Evolutionary conservation across 2,329 filamentous ascomycete genomes (phyloP).

Genomic region (Setomelanomma holmii): DNA sequence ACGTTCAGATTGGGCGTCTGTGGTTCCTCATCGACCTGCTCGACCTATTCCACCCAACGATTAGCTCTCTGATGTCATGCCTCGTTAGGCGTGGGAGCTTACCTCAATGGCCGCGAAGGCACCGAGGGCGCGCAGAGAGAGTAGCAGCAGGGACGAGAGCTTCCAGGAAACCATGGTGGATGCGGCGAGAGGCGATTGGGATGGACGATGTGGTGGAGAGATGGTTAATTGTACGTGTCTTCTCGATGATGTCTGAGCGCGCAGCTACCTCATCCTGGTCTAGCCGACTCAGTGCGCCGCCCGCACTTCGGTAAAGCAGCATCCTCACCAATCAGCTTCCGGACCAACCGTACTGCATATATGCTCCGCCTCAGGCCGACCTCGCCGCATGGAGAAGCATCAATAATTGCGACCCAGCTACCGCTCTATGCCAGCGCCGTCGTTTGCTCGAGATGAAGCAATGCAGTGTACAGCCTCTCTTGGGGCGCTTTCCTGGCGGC

Average conservation of each 20-base stretch:
- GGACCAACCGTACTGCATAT: neutral
- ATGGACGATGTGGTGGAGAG: constrained; percentile 14
- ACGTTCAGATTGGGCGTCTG: constrained; percentile 67
- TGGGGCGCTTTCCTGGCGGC: constrained; percentile 10
- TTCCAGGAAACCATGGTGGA: constrained; percentile 74
- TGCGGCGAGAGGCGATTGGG: constrained; percentile 18
- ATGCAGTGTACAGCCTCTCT: constrained; percentile 17
- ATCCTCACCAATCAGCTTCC: constrained; percentile 11
- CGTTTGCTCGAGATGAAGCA: constrained; percentile 4
- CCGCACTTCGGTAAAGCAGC: too few species aligned
- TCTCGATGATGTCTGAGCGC: constrained; percentile 32
- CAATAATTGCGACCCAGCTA: too few species aligned
- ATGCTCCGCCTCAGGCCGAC: constrained; percentile 3
- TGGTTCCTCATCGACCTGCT: constrained; percentile 61
- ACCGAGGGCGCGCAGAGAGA: constrained; percentile 72
- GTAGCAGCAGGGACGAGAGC: constrained; percentile 73
- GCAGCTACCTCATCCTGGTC: constrained; percentile 13
- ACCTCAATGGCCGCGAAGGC: constrained; percentile 69
- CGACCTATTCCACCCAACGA: constrained; percentile 34
- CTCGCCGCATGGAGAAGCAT: constrained; percentile 15
- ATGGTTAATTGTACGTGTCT: constrained; percentile 41
- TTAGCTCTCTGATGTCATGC: constrained; percentile 47
- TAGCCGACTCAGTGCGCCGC: too few species aligned
- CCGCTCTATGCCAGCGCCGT: too few species aligned
- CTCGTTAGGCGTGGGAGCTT: constrained; percentile 49